phyloP scores from a whole-genome alignment of 2,329 filamentous ascomycete species.

The Davidsoniella virescens region DNA sequence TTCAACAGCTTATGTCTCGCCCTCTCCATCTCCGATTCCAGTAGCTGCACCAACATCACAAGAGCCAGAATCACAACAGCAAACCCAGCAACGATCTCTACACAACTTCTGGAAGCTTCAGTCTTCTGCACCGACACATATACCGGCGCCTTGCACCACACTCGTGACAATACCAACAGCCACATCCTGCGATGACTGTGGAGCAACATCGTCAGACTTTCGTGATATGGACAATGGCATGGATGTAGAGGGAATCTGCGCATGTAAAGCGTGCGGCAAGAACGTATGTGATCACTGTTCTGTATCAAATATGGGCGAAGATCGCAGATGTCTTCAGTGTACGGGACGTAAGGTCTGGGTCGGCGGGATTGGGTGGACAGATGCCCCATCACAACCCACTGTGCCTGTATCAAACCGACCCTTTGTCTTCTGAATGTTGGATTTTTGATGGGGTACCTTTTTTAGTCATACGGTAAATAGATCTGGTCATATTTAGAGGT shows the following conservation, averaged over 20 bases:
- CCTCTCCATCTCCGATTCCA: conserved; percentile 8
- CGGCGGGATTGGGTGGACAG: conserved; percentile 10
- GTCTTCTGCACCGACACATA: conserved; percentile 19
- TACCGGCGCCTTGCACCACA: background rate
- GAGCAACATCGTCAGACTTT: conserved; percentile 14
- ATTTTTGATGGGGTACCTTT: too few species aligned
- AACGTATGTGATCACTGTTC: conserved; percentile 43
- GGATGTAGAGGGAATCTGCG: conserved; percentile 23
- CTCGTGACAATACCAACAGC: conserved; percentile 14
- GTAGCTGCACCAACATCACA: background rate
- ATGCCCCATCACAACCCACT: background rate
- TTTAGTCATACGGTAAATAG: too few species aligned
- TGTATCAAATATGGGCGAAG: conserved; percentile 38
- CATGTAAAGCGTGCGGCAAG: conserved; percentile 36
- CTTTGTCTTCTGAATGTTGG: background rate
- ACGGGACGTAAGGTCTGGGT: conserved; percentile 23
- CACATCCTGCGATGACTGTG: conserved; percentile 39
- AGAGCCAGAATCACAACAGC: background rate
- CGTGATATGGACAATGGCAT: conserved; percentile 19
- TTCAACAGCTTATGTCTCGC: conserved; percentile 4
- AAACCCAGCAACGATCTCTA: conserved; percentile 31
- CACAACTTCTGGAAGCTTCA: conserved; percentile 47
- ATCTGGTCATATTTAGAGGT: background rate
- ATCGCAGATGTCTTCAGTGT: conserved; percentile 36
- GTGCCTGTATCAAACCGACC: background rate